A percentile compares a stretch with the other conserved stretches of the same genome.
Evolutionary conservation across 2,329 filamentous ascomycete genomes (phyloP).

Genomic region (Dactylellina parvicollis): DNA sequence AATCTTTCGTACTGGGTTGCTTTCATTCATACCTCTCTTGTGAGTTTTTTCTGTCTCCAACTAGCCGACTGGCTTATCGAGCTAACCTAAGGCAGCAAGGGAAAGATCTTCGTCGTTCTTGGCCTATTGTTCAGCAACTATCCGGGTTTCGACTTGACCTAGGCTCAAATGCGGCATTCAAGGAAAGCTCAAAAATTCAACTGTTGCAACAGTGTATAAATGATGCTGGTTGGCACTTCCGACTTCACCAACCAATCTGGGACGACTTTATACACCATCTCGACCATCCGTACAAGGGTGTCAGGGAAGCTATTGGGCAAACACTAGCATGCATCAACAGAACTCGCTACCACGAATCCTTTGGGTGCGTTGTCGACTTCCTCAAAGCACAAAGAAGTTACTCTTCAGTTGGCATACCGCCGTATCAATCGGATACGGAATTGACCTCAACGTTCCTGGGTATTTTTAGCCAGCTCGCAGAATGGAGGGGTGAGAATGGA

Average conservation of each 20-base stretch:
- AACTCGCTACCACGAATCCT: conserved; percentile 93
- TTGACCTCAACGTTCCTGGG: conserved; percentile 76
- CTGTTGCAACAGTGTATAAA: conserved; percentile 86
- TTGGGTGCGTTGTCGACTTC: conserved; percentile 78
- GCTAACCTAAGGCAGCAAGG: conserved; percentile 68
- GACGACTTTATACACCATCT: conserved; percentile 89
- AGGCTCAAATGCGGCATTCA: conserved; percentile 95
- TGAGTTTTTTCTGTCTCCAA: conserved; percentile 26
- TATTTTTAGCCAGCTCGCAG: conserved; percentile 81
- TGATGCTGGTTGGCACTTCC: conserved; percentile 96
- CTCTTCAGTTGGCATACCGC: conserved; percentile 83
- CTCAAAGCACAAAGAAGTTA: conserved; percentile 80
- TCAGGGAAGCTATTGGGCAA: conserved; percentile 91
- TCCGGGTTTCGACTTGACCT: conserved; percentile 90
- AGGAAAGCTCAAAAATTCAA: conserved; percentile 95
- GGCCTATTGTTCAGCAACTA: conserved; percentile 84
- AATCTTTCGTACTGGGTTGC: conserved; percentile 95
- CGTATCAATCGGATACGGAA: conserved; percentile 80
- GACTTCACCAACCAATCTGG: conserved; percentile 84
- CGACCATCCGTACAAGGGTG: conserved; percentile 97
- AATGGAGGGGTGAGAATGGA: conserved; percentile 83
- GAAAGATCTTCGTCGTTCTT: conserved; percentile 86
- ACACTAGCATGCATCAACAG: conserved; percentile 89
- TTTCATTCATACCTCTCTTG: conserved; percentile 80
- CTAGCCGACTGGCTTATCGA: neutral